phyloP scores from a whole-genome alignment of 2,329 filamentous ascomycete species.

The Colletotrichum siamense region DNA sequence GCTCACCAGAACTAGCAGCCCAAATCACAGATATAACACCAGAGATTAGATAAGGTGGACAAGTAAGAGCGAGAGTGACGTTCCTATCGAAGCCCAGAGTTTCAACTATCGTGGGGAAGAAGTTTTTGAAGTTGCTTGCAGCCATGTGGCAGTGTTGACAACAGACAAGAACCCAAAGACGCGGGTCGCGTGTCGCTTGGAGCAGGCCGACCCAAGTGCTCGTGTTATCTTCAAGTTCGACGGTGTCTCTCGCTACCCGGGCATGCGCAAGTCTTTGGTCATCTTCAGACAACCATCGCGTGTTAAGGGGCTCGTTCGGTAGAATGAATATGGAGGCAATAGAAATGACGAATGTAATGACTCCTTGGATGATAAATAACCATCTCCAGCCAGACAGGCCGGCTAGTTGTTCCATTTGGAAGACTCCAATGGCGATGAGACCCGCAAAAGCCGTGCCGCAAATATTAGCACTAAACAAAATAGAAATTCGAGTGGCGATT shows the following conservation, averaged over 20 bases:
- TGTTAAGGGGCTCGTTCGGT: conserved; percentile 41
- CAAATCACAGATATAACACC: conserved; percentile 44
- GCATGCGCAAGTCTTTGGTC: conserved; percentile 45
- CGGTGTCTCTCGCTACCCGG: conserved; percentile 37
- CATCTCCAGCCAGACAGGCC: conserved; percentile 53
- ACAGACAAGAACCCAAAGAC: conserved; percentile 28
- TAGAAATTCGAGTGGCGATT: conserved; percentile 39
- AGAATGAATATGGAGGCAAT: conserved; percentile 36
- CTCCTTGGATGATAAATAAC: conserved; percentile 50
- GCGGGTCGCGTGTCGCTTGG: conserved; percentile 28
- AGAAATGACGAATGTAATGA: conserved; percentile 33
- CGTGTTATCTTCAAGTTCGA: conserved; percentile 35
- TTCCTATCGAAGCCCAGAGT: conserved; percentile 38
- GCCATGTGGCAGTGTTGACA: conserved; percentile 37
- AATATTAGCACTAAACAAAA: conserved; percentile 37
- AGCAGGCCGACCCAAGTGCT: conserved; percentile 36
- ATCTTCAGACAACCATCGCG: conserved; percentile 36
- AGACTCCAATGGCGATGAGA: conserved; percentile 24
- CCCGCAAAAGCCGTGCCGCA: conserved; percentile 28
- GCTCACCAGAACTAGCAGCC: conserved; percentile 45
- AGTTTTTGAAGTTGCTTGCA: conserved; percentile 48
- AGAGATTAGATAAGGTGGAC: conserved; percentile 51
- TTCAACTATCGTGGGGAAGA: conserved; percentile 43
- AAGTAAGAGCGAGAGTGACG: conserved; percentile 48
- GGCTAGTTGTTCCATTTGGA: conserved; percentile 44